A percentile compares a stretch with the other conserved stretches of the same genome.
phyloP scores from a whole-genome alignment of 1,139 yeast genomes.

The Sugiyamaella neomexicana region DNA sequence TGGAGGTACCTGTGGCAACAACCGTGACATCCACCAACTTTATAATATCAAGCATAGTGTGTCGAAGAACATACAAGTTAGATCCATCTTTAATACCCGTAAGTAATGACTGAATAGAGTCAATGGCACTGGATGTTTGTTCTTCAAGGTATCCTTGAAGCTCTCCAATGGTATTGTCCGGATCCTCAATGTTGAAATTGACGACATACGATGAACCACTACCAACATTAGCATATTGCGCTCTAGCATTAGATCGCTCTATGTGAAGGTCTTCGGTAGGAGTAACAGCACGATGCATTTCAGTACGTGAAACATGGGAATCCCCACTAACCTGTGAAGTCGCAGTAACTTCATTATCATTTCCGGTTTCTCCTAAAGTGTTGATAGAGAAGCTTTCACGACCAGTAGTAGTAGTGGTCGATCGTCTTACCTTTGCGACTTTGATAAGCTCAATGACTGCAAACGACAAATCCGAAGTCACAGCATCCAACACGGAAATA shows the following conservation, averaged over 20 bases:
- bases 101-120: conserved; percentile 80
- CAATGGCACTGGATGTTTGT: conserved; percentile 89
- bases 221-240: conserved; percentile 6
- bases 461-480: conserved; percentile 73
- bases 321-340: neutral
- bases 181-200: conserved; percentile 79
- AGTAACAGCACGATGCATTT: conserved; percentile 18
- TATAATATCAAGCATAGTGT: conserved; percentile 71
- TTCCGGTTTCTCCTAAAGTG: neutral
- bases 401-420: neutral
- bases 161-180: conserved; percentile 81
- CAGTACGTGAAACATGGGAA: conserved; percentile 9
- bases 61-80: conserved; percentile 70
- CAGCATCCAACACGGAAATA: conserved; percentile 68
- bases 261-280: conserved; percentile 20
- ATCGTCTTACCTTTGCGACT: conserved; percentile 45
- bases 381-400: conserved; percentile 2
- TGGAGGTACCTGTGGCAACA: conserved; percentile 82
- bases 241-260: conserved; percentile 7
- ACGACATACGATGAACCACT: neutral
- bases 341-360: neutral
- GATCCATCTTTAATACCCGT: conserved; percentile 52
- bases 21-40: conserved; percentile 82
- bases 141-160: conserved; percentile 85
- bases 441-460: conserved; percentile 70